These are phyloP conservation scores for Phytophthora sp. DNA, from an alignment of 352 stramenopile genomes.

Conservation along the genomic window DNA sequence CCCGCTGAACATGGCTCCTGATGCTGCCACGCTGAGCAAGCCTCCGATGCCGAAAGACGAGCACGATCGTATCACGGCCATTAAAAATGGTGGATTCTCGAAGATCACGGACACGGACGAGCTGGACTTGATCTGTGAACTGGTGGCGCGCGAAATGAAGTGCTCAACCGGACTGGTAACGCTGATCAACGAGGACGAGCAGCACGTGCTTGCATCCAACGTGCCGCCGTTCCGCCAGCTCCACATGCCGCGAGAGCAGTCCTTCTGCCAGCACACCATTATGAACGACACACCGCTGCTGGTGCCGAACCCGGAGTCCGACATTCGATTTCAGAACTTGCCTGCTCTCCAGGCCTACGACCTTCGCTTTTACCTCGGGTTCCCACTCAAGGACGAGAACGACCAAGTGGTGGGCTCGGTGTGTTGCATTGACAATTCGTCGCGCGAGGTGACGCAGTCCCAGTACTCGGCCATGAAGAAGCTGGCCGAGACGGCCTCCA, in stretches of 20 bases:
- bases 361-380: slow-evolving; percentile 51
- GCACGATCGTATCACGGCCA: slow-evolving; percentile 36
- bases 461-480: slow-evolving; percentile 67
- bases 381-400: slow-evolving; percentile 50
- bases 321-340: slow-evolving; percentile 72
- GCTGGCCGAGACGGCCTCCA: slow-evolving; percentile 53
- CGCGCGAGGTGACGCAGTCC: slow-evolving; percentile 50
- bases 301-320: slow-evolving; percentile 55
- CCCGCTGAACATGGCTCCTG: slow-evolving; percentile 34
- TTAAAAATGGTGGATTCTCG: slow-evolving; percentile 42
- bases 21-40: slow-evolving; percentile 21
- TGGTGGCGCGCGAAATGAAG: slow-evolving; percentile 59
- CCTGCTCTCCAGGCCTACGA: slow-evolving; percentile 28
- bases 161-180: slow-evolving; percentile 62
- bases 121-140: slow-evolving; percentile 66
- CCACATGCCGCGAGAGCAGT: slow-evolving; percentile 58
- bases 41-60: slow-evolving; percentile 50
- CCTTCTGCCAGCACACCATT: slow-evolving; percentile 74
- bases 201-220: slow-evolving; percentile 52
- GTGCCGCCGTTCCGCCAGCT: slow-evolving; percentile 32
- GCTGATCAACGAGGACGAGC: slow-evolving; percentile 57
- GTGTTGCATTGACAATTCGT: slow-evolving; percentile 62
- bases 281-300: slow-evolving; percentile 69
- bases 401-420: slow-evolving; percentile 62
- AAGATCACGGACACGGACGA: slow-evolving; percentile 60